phyloP scores from a whole-genome alignment of 495 filamentous ascomycete genomes.

The Alectoria sarmentosa region DNA sequence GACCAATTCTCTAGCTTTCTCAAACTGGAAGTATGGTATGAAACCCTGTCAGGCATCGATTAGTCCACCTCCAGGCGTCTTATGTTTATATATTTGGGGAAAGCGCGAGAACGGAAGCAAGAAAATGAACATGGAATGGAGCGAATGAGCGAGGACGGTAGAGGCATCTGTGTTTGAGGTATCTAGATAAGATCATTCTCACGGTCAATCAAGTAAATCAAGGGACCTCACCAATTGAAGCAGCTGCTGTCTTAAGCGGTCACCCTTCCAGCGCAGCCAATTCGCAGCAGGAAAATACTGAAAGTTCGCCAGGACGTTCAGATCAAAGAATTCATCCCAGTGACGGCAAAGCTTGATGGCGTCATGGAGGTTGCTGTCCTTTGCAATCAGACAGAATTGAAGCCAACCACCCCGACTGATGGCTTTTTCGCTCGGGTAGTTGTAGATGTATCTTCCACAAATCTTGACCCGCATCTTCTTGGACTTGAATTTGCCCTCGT shows the following conservation, averaged over 20 bases:
- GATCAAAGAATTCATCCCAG: conserved; percentile 48
- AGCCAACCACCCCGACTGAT: conserved; percentile 48
- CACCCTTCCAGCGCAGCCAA: conserved; percentile 38
- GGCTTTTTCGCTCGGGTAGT: conserved; percentile 46
- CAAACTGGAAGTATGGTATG: conserved; percentile 37
- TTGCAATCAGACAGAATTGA: conserved; percentile 48
- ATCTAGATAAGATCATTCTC: background rate
- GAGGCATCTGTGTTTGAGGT: background rate
- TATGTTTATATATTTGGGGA: background rate
- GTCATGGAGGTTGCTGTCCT: conserved; percentile 39
- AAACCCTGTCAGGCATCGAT: conserved; percentile 31
- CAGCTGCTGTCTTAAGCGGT: conserved; percentile 34
- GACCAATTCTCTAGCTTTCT: conserved; percentile 30
- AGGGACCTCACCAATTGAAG: conserved; percentile 31
- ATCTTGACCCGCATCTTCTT: conserved; percentile 41
- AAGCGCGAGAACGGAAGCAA: background rate
- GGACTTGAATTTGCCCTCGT: conserved; percentile 20
- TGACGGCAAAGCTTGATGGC: conserved; percentile 47
- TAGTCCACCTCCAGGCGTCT: background rate
- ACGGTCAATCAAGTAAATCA: background rate
- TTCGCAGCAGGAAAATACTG: conserved; percentile 45
- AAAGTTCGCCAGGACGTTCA: conserved; percentile 41
- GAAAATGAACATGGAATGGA: background rate
- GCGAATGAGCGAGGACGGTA: background rate
- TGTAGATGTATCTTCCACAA: conserved; percentile 47